Evolutionary conservation across 148 eudicot genomes (phyloP), one percentile per base, ranked within the genome.

Genomic region (Rhododendron molle): DNA sequence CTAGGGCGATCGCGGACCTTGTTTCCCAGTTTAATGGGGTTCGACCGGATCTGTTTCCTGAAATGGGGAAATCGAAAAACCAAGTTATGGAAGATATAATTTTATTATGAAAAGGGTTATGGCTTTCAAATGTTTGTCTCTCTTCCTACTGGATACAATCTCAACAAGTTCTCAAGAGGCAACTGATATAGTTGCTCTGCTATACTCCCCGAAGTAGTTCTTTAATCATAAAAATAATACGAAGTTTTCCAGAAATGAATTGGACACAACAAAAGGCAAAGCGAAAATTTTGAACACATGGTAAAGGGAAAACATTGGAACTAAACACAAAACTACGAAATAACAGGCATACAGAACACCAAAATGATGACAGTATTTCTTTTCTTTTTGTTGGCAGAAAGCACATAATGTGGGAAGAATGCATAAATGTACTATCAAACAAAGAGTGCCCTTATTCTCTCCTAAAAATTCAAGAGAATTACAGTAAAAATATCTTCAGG

Each of bases 21-120:
- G 88, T 88, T 60, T 91, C 93, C 96, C 96, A 93, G 87, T 93
- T 93, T 18, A 93, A 62, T 62, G 83, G 83, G 7, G 83, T 81
- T 44, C 83, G 67, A 12, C 83, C 73, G 14, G 83, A 69, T 81
- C 73, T 58, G 34, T 81, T 81, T 38, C 83, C 83, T 81, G 34
- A 15, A 56, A 81, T 23, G 16, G 46, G 67, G 11, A 58, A 58
- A 58, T 30, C 15, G 8, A 58, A 21, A 28, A 58, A 13, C 8
- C 14, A 58, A 81, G n/a, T 56, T 8, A 38, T 5, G 38, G 32
- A 2, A 54, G 16, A 30, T 54, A 34, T 30, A 52, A 52, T 40
- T 38, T 80, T n/a, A 14, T 30, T 50, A 5, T 16, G 38, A 13
- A 52, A 52, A 52, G 65, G 12, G 30, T 52, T 52, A 7, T 21